Evolutionary conservation across 2,329 filamentous ascomycete genomes (phyloP).

Genomic region (Botrytis medusae): DNA sequence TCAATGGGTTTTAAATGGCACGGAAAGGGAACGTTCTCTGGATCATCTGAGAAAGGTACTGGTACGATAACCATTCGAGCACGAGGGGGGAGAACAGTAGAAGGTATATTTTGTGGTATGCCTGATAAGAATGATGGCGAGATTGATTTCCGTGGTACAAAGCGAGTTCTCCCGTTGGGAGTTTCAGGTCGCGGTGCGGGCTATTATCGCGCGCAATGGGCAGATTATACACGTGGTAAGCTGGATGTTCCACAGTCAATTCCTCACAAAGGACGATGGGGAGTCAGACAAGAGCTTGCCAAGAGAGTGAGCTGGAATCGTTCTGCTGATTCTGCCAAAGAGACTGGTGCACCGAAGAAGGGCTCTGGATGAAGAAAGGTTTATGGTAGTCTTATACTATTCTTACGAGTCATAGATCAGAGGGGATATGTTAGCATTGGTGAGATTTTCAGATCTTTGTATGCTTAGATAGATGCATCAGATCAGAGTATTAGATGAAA

Average conservation of each 20-base stretch:
- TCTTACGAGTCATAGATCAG: background rate
- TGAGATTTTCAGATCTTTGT: background rate
- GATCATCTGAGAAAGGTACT: background rate
- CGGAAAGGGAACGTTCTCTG: background rate
- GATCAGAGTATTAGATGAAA: background rate
- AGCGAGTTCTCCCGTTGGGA: background rate
- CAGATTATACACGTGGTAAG: background rate
- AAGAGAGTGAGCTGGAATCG: constrained; percentile 11
- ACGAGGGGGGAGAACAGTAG: background rate
- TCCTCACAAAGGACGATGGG: background rate
- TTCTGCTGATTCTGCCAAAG: background rate
- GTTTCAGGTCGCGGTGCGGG: background rate
- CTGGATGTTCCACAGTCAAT: background rate
- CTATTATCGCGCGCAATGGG: constrained; percentile 1
- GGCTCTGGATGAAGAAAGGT: background rate
- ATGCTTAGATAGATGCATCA: background rate
- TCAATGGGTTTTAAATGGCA: background rate
- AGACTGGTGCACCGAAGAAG: background rate
- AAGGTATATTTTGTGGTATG: background rate
- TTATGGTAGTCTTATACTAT: background rate
- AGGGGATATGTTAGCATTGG: background rate
- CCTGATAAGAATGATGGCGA: constrained; percentile 12
- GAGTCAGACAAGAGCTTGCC: background rate
- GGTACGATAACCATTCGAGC: background rate
- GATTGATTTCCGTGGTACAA: constrained; percentile 1